phyloP scores from a whole-genome alignment of 345 rosid species.

The Camelina laxa region DNA sequence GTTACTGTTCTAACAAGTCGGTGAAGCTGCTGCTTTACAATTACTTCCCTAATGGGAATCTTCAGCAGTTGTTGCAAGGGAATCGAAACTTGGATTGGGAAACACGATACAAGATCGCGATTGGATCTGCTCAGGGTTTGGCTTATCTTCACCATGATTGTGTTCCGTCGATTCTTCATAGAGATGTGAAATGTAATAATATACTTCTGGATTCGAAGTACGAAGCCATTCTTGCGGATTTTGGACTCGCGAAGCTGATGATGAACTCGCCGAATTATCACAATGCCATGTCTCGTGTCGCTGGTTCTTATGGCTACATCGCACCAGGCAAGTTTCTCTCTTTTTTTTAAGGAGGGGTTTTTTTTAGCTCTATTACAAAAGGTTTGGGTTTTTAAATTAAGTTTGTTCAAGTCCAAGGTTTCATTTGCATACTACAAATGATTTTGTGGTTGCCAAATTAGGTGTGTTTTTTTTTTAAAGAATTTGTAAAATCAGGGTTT shows the following conservation, averaged over 20 bases:
- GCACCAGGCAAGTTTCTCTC: slow-evolving; percentile 76
- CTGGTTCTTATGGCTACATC: slow-evolving; percentile 93
- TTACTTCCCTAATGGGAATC: slow-evolving; percentile 81
- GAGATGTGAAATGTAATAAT: slow-evolving; percentile 93
- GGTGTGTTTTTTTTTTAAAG: too few relatives aligned
- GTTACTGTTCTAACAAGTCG: slow-evolving; percentile 84
- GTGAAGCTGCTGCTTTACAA: slow-evolving; percentile 89
- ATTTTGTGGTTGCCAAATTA: too few relatives aligned
- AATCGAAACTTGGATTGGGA: slow-evolving; percentile 88
- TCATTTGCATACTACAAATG: not conserved
- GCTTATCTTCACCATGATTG: slow-evolving; percentile 97
- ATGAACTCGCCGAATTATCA: slow-evolving; percentile 80
- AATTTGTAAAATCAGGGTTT: too few relatives aligned
- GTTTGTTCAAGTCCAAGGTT: not conserved
- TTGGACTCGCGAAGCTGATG: slow-evolving; percentile 87
- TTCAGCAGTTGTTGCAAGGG: slow-evolving; percentile 71
- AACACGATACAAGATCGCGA: slow-evolving; percentile 85
- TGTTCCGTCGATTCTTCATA: slow-evolving; percentile 81
- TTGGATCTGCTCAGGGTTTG: slow-evolving; percentile 90
- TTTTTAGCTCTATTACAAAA: not conserved
- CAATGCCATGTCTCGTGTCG: slow-evolving; percentile 81
- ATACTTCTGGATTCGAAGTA: slow-evolving; percentile 82
- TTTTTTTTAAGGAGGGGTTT: not conserved
- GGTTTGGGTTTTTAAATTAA: not conserved
- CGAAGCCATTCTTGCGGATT: slow-evolving; percentile 88